These are phyloP conservation scores for Brassica hybrid DNA, from an alignment of 441 rosid genomes.

Conservation along the genomic window DNA sequence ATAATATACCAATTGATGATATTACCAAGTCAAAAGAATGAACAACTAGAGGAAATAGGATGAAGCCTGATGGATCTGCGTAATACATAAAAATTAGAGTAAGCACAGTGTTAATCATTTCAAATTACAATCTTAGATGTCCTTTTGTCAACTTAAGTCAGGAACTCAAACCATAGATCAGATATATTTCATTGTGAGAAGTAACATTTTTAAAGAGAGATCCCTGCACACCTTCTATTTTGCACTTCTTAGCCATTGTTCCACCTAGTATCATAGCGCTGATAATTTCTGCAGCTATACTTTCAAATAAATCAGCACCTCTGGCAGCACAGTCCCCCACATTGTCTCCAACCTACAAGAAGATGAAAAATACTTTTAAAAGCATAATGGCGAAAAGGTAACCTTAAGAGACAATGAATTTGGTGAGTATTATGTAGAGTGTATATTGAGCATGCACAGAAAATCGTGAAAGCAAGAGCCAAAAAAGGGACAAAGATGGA, in stretches of 20 bases:
- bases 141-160: constrained; percentile 15
- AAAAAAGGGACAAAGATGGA: constrained; percentile 24
- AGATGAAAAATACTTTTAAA: constrained; percentile 34
- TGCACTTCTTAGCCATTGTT: constrained; percentile 95
- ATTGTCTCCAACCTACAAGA: constrained; percentile 88
- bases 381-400: background rate
- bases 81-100: constrained; percentile 31
- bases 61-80: constrained; percentile 99
- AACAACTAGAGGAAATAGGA: constrained; percentile 96
- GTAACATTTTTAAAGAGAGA: constrained; percentile 18
- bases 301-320: constrained; percentile 99
- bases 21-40: constrained; percentile 97
- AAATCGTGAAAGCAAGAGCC: constrained; percentile 17
- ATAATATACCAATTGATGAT: constrained; percentile 92
- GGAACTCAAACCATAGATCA: constrained; percentile 27
- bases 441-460: constrained; percentile 5
- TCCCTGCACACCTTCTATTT: constrained; percentile 76
- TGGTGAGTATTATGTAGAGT: background rate
- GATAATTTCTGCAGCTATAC: constrained; percentile 98
- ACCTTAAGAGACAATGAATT: background rate
- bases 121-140: background rate
- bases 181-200: constrained; percentile 12
- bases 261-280: constrained; percentile 99
- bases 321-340: constrained; percentile 99
- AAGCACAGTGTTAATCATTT: constrained; percentile 16